Evolutionary conservation across 1,284 basidiomycete species (phyloP).

Genomic region (Naganishia albida): DNA sequence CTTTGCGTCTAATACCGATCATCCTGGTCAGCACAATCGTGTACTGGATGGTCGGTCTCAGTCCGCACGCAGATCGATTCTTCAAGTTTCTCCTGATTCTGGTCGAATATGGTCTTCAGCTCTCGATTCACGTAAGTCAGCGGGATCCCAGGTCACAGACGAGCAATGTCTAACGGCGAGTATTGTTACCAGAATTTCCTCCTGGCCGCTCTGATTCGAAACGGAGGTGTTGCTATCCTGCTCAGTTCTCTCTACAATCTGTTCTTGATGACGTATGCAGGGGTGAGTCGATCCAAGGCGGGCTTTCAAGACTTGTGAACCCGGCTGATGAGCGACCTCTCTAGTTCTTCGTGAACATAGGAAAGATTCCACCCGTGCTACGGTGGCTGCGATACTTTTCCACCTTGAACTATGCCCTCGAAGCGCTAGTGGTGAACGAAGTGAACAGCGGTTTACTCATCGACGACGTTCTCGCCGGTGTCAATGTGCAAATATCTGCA

Average conservation of each 20-base stretch:
- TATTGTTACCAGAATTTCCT: conserved; percentile 70
- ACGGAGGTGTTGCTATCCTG: conserved; percentile 84
- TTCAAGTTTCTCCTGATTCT: conserved; percentile 81
- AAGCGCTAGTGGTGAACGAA: conserved; percentile 84
- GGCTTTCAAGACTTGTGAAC: background rate
- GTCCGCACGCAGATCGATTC: conserved; percentile 66
- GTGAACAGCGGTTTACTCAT: conserved; percentile 82
- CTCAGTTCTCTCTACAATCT: conserved; percentile 72
- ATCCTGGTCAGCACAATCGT: conserved; percentile 70
- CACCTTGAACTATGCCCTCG: conserved; percentile 62
- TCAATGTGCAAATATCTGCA: conserved; percentile 75
- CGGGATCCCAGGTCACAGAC: too few relatives aligned
- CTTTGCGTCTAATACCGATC: conserved; percentile 78
- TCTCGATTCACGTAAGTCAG: conserved; percentile 74
- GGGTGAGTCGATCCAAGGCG: conserved; percentile 54
- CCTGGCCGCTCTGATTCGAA: conserved; percentile 73
- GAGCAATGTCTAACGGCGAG: too few relatives aligned
- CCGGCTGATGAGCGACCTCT: conserved; percentile 34
- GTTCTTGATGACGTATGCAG: conserved; percentile 77
- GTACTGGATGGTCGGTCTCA: conserved; percentile 87
- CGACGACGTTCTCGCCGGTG: conserved; percentile 72
- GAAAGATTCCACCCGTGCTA: conserved; percentile 74
- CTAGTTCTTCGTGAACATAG: conserved; percentile 70
- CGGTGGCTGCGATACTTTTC: conserved; percentile 76
- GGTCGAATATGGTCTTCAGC: conserved; percentile 71